Base-by-base conservation (phyloP, 2,329 filamentous ascomycete species). In the Xylaria sp. region DNA sequence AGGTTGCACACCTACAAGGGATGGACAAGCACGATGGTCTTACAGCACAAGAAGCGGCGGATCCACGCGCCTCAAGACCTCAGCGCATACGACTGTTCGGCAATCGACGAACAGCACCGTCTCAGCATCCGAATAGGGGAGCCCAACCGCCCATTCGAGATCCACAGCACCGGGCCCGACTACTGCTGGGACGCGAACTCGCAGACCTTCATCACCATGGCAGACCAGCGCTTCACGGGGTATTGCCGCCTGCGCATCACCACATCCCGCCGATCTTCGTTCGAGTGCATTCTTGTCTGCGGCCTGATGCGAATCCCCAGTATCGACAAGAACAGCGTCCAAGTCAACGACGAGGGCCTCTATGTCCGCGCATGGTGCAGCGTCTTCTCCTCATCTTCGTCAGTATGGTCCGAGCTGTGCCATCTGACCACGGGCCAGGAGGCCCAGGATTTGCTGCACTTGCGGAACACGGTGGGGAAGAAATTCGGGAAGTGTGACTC, bases 201-300 rank as follows among this genome's bases (percentile, higher is more conserved):
- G 6, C 51, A 63, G 39, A 63, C 21, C 21, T 63, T 63, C 39
- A 63, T 63, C 34, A 63, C 61, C 36, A 56, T 63, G 47, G 63
- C 27, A 2, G 63, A 65, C 11, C 63, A 42, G 30, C 39, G 63
- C 8, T 65, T 65, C 39, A 65, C 63, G 1, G 63, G 63, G 21
- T 65, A 61, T 30, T 65, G 63, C 17, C 63, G 57, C 30, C 57
- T 65, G n/a, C 63, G 63, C 21, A 42, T 65, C 30, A 55, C 19
- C 14, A 50, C 63, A 9, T 53, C 54, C 21, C 47, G 54, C 34
- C 54, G 34, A 11, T 50, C 63, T 5, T 56, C 63, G 21, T 56
- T 61, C 11, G 56, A 65, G 14, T 65, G 57, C 50, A 55, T 65
- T 11, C 50, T 65, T 0, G 50, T 65, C 2, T 65, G 63, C 39